Percentiles rank a stretch among this genome's conserved stretches.
Evolutionary conservation across 371 early-diverging fungal species (phyloP).

Genomic region (Vairimorpha ceranae): DNA sequence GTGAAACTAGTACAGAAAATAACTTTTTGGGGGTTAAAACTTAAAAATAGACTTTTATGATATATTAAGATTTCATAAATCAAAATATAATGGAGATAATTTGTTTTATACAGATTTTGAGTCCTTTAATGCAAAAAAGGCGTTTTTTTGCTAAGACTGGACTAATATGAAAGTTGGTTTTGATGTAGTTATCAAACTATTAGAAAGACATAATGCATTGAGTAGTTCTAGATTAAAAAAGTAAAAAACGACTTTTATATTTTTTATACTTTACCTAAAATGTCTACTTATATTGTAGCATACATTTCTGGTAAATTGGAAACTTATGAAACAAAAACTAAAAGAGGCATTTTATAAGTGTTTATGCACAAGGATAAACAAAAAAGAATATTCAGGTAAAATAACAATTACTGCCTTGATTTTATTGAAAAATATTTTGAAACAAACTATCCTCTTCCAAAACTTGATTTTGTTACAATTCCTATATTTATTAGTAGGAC

Average conservation of each 20-base stretch:
- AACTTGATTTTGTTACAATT: conserved; percentile 78
- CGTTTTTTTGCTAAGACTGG: conserved; percentile 83
- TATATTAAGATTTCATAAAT: conserved; percentile 58
- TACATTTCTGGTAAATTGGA: conserved; percentile 78
- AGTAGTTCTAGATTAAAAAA: conserved; percentile 69
- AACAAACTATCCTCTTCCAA: conserved; percentile 73
- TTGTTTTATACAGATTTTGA: conserved; percentile 72
- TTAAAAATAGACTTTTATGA: conserved; percentile 19
- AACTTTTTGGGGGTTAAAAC: conserved; percentile 16
- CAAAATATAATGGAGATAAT: conserved; percentile 13
- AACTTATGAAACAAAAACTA: conserved; percentile 70
- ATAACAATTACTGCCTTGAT: conserved; percentile 70
- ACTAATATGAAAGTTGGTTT: conserved; percentile 79
- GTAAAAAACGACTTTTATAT: conserved; percentile 65
- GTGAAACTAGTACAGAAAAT: background rate
- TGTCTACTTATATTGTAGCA: conserved; percentile 83
- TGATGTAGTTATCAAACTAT: conserved; percentile 69
- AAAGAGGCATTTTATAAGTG: conserved; percentile 67
- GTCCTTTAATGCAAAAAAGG: conserved; percentile 73
- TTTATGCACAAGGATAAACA: conserved; percentile 70
- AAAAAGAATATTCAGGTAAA: conserved; percentile 71
- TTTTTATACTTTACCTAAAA: conserved; percentile 74
- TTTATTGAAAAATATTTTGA: conserved; percentile 74
- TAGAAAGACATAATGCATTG: conserved; percentile 66
- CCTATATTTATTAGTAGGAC: conserved; percentile 75